A percentile compares a stretch with the other conserved stretches of the same genome.
phyloP scores from a whole-genome alignment of 768 basidiomycete genomes.

The Multifurca ochricompacta region DNA sequence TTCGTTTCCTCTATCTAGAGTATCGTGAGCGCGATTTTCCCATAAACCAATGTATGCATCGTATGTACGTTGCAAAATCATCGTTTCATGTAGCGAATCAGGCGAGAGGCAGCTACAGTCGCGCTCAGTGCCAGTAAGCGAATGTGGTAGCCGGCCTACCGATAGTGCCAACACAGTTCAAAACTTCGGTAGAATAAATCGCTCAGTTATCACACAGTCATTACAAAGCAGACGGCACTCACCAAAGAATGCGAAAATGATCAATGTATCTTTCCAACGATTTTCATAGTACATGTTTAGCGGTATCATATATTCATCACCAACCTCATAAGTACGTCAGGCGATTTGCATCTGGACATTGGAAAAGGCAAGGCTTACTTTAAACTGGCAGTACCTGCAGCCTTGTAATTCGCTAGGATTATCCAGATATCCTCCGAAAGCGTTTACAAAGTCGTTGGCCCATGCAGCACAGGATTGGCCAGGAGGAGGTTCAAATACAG shows the following conservation, averaged over 20 bases:
- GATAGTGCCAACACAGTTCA: constrained; percentile 63
- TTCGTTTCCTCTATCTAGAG: background rate
- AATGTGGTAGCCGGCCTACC: constrained; percentile 25
- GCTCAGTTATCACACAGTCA: background rate
- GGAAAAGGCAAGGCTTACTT: constrained; percentile 30
- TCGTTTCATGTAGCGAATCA: constrained; percentile 63
- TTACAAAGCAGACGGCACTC: constrained; percentile 21
- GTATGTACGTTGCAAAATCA: constrained; percentile 24
- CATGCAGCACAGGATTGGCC: constrained; percentile 67
- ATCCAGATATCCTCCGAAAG: constrained; percentile 66
- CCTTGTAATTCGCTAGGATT: constrained; percentile 48
- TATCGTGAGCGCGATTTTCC: background rate
- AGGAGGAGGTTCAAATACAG: constrained; percentile 59
- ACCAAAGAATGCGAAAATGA: constrained; percentile 56
- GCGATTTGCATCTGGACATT: background rate
- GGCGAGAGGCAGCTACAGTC: constrained; percentile 49
- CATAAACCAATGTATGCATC: background rate
- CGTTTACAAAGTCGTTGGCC: constrained; percentile 54
- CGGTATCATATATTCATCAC: constrained; percentile 61
- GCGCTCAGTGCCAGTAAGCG: background rate
- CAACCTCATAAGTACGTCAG: constrained; percentile 30
- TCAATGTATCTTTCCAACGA: constrained; percentile 62
- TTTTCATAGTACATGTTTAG: constrained; percentile 55
- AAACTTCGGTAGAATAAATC: constrained; percentile 32
- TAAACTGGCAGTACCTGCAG: constrained; percentile 71